Conservation (phyloP, 1,139 yeast species). For the Pichia sp. region DNA sequence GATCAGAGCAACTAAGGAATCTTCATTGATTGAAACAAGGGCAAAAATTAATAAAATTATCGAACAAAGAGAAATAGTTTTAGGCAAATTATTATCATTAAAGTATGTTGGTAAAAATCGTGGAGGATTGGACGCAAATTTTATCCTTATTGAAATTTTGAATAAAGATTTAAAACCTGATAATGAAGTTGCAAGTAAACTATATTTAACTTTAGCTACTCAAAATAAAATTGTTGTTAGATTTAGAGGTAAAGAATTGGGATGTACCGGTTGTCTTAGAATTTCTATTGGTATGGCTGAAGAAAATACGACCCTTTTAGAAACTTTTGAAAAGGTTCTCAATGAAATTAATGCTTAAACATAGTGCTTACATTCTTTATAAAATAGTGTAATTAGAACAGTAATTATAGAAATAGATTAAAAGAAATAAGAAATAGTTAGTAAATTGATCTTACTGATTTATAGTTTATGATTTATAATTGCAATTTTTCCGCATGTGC, state of each 20-base stretch:
- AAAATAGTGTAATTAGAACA: not conserved
- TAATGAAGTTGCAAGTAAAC: slow-evolving; percentile 58
- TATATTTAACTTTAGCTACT: slow-evolving; percentile 67
- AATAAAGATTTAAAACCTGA: slow-evolving; percentile 57
- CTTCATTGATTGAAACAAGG: slow-evolving; percentile 58
- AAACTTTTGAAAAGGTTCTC: slow-evolving; percentile 41
- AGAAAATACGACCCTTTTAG: slow-evolving; percentile 58
- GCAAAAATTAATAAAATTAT: slow-evolving; percentile 43
- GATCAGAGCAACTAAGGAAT: slow-evolving; percentile 55
- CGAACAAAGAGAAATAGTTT: slow-evolving; percentile 48
- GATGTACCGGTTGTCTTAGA: slow-evolving; percentile 82
- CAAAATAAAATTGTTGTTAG: slow-evolving; percentile 76
- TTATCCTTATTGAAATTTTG: slow-evolving; percentile 65
- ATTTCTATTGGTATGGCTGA: slow-evolving; percentile 77
- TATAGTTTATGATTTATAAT: no score
- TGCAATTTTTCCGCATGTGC: no score
- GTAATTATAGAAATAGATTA: not conserved
- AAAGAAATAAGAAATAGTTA: no score
- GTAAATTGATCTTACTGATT: no score
- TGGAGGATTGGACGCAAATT: slow-evolving; percentile 89
- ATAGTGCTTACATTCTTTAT: not conserved
- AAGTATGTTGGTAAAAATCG: slow-evolving; percentile 64
- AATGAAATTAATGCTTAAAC: slow-evolving; percentile 13
- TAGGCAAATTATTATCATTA: slow-evolving; percentile 46
- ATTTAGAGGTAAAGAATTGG: slow-evolving; percentile 83